Evolutionary conservation across 768 basidiomycete genomes (phyloP).

Genomic region (Amylocystis lapponica): DNA sequence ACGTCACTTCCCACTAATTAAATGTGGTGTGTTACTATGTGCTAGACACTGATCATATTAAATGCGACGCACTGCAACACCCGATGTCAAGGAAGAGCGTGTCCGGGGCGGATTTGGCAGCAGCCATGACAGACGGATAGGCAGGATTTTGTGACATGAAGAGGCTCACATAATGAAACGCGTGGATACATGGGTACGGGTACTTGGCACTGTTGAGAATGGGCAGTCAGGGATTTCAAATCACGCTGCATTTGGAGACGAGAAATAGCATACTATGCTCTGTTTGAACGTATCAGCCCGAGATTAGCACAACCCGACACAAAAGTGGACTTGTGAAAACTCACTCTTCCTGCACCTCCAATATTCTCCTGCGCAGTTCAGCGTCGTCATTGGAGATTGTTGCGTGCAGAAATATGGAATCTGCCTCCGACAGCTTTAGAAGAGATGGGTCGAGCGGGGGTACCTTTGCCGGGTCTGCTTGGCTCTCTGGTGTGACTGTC

Average conservation of each 20-base stretch:
- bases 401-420: constrained; percentile 19
- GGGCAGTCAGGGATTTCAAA: neutral
- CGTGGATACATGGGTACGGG: constrained; percentile 29
- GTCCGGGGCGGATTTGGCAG: constrained; percentile 15
- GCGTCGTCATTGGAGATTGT: constrained; percentile 19
- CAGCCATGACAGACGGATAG: constrained; percentile 21
- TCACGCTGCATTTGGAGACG: neutral
- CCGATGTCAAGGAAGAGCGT: constrained; percentile 27
- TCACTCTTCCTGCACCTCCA: constrained; percentile 20
- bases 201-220: constrained; percentile 16
- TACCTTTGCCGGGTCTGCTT: constrained; percentile 6
- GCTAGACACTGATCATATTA: neutral
- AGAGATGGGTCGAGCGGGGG: constrained; percentile 19
- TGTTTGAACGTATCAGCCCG: neutral
- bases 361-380: constrained; percentile 14
- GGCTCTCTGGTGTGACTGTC: no score
- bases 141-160: constrained; percentile 23
- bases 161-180: constrained; percentile 25
- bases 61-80: constrained; percentile 26
- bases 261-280: constrained; percentile 22
- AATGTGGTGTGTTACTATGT: neutral
- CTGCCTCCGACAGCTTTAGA: constrained; percentile 12
- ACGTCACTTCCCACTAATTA: constrained; percentile 28
- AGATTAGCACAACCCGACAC: neutral
- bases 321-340: neutral